Conservation (phyloP, 305 asterid species). For the Andrographis paniculata region DNA sequence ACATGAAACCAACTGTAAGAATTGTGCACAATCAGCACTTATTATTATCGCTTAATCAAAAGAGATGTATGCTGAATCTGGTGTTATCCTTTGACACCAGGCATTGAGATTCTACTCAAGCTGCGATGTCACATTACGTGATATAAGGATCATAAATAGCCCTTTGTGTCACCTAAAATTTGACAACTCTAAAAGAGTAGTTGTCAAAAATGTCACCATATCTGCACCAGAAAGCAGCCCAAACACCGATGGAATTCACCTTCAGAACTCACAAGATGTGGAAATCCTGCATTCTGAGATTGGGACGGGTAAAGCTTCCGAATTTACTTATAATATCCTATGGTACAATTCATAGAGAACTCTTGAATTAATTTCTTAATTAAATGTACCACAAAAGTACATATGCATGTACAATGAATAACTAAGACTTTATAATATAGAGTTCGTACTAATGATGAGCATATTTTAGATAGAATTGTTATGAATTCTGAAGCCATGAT, state of each 20-base stretch:
- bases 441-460: neutral
- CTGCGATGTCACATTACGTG: conserved; percentile 42
- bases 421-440: neutral
- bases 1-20: conserved; percentile 71
- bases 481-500: neutral
- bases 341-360: no score
- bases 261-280: conserved; percentile 66
- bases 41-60: neutral
- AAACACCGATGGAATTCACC: conserved; percentile 85
- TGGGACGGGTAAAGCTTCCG: conserved; percentile 36
- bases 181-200: conserved; percentile 48
- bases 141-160: conserved; percentile 44
- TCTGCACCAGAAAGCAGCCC: conserved; percentile 67
- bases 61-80: neutral
- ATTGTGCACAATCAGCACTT: neutral
- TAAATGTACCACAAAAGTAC: neutral
- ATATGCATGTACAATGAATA: neutral
- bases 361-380: neutral
- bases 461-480: neutral
- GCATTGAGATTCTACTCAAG: conserved; percentile 69
- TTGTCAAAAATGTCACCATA: conserved; percentile 48
- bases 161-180: conserved; percentile 71
- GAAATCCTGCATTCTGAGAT: conserved; percentile 51
- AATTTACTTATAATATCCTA: neutral
- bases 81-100: conserved; percentile 24